These are phyloP conservation scores for Roridomyces roridus DNA, from an alignment of 768 basidiomycete genomes.

Conservation along the genomic window DNA sequence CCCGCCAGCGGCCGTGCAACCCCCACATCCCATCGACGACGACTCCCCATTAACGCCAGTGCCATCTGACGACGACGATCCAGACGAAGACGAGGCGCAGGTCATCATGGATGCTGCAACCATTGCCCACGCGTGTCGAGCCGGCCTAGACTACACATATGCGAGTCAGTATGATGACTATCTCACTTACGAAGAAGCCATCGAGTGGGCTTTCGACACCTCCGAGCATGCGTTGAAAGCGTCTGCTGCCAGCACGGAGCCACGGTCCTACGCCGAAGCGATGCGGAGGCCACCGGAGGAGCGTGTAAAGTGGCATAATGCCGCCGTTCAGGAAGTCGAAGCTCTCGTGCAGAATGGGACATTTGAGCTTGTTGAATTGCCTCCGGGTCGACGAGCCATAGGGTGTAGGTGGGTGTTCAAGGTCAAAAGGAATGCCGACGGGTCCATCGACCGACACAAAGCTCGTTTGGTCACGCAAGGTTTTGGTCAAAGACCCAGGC, in stretches of 20 bases:
- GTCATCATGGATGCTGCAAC: too few relatives aligned
- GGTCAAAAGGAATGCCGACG: conserved; percentile 28
- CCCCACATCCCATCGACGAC: neutral
- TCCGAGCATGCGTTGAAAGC: neutral
- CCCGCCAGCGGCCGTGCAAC: neutral
- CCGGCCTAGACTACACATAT: neutral
- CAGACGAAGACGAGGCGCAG: neutral
- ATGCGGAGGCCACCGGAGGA: conserved; percentile 22
- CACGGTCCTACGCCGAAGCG: conserved; percentile 27
- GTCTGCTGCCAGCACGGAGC: conserved; percentile 18
- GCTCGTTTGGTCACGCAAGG: conserved; percentile 32
- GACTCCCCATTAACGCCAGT: neutral
- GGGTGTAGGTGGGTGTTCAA: conserved; percentile 27
- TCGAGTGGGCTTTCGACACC: conserved; percentile 1
- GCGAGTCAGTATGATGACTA: neutral
- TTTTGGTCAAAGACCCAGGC: conserved; percentile 32
- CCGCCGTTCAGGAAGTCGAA: conserved; percentile 34
- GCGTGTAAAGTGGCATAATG: conserved; percentile 30
- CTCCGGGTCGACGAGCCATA: conserved; percentile 29
- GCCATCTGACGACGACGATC: neutral
- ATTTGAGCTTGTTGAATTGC: conserved; percentile 41
- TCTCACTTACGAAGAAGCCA: neutral
- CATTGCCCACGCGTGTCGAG: neutral
- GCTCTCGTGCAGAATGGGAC: conserved; percentile 33
- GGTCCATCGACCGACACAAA: conserved; percentile 27